phyloP scores from a whole-genome alignment of 2,329 filamentous ascomycete species.

The Curvularia eragrostidis region DNA sequence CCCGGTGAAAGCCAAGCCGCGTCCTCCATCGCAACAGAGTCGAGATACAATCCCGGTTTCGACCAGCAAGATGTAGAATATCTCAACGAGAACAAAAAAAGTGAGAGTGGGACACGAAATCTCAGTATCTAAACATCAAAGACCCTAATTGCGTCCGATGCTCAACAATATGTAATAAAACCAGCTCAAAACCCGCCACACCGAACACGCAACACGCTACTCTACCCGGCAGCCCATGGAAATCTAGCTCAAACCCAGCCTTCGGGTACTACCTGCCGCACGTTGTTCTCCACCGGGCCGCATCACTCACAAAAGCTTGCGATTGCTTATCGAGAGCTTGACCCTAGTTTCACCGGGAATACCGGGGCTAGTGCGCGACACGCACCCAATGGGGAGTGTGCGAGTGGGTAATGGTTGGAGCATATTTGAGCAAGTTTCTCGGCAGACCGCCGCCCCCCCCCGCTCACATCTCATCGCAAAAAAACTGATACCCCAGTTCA shows the following conservation, averaged over 20 bases:
- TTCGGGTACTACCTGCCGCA: too few species aligned
- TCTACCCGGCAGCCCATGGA: background rate
- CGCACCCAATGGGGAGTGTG: background rate
- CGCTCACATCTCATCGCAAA: too few species aligned
- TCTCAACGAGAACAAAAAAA: background rate
- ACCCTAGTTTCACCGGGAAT: background rate
- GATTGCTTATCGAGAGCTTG: background rate
- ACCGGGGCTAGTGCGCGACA: background rate
- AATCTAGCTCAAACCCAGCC: background rate
- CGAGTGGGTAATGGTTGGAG: background rate
- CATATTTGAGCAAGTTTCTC: background rate
- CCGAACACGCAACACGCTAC: background rate
- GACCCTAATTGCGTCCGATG: background rate
- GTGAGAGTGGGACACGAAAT: background rate
- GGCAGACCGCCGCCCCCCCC: background rate
- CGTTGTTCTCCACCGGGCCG: background rate
- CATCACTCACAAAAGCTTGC: background rate
- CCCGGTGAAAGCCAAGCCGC: constrained; percentile 31
- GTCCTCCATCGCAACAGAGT: background rate
- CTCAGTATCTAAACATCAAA: background rate
- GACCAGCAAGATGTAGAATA: background rate
- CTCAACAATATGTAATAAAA: background rate
- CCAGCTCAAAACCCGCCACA: background rate
- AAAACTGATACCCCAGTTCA: too few species aligned
- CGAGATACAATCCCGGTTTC: background rate